Evolutionary conservation across 139 green algal genomes (phyloP).

Genomic region (Yamagishiella unicocca): DNA sequence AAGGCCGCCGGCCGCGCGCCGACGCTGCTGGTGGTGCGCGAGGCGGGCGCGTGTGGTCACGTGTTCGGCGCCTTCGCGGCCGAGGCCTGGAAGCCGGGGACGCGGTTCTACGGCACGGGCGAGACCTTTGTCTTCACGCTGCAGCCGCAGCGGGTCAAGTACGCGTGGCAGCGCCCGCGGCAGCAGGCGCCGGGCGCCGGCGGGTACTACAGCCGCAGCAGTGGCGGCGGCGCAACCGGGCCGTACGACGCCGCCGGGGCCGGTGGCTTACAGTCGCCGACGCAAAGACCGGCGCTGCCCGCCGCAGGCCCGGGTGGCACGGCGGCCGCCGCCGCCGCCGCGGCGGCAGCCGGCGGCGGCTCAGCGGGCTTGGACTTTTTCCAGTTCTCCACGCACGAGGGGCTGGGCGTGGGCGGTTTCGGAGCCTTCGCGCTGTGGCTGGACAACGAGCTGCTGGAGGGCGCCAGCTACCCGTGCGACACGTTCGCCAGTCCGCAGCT

Average conservation of each 20-base stretch:
- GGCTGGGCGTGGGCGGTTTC: constrained; percentile 70
- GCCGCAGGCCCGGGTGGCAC: not conserved
- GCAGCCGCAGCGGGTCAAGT: constrained; percentile 39
- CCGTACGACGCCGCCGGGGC: not conserved
- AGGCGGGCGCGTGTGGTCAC: constrained; percentile 57
- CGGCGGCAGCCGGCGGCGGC: constrained; percentile 5
- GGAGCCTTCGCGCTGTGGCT: constrained; percentile 79
- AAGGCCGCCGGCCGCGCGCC: constrained; percentile 56
- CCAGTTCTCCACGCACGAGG: constrained; percentile 69
- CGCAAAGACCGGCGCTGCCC: not conserved
- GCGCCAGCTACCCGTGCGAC: constrained; percentile 72
- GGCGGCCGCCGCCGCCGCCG: constrained; percentile 47
- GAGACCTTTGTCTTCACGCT: constrained; percentile 87
- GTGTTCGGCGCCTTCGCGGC: constrained; percentile 82
- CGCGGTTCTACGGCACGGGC: constrained; percentile 85
- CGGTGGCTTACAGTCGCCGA: not conserved
- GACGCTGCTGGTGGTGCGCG: constrained; percentile 75
- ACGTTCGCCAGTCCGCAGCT: constrained; percentile 82
- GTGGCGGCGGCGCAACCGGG: not conserved
- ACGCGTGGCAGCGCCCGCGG: constrained; percentile 30
- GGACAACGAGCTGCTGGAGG: constrained; percentile 81
- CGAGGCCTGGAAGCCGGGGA: constrained; percentile 72
- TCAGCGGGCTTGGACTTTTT: constrained; percentile 74
- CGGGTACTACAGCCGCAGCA: not conserved
- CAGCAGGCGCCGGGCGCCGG: not conserved